Percentiles rank a stretch among this genome's conserved stretches.
phyloP scores from a whole-genome alignment of 257 asterid genomes.

The Solanum medicagineum region DNA sequence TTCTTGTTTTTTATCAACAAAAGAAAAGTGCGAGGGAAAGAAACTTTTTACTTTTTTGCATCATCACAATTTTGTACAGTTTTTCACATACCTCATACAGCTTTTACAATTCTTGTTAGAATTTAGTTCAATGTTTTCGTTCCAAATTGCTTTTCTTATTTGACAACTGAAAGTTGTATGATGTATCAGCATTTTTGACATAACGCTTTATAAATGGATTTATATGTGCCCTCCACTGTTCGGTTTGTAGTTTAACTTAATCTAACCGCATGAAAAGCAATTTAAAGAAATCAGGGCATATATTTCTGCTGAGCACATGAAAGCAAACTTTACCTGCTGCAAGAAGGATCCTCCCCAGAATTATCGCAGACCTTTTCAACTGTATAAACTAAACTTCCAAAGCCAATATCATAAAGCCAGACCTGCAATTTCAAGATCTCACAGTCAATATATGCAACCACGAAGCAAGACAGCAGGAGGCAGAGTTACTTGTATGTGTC shows the following conservation, averaged over 20 bases:
- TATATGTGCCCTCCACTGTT: not conserved
- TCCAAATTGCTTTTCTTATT: not conserved
- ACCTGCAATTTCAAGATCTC: conserved; percentile 37
- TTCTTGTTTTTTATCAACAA: not conserved
- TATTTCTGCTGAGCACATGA: not conserved
- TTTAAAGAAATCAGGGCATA: not conserved
- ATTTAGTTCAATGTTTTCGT: not conserved
- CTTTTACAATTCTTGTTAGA: not conserved
- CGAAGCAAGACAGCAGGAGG: not conserved
- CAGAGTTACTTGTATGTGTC: not conserved
- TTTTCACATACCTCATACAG: not conserved
- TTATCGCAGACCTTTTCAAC: conserved; percentile 77
- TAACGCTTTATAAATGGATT: not conserved
- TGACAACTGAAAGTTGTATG: not conserved
- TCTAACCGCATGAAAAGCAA: not conserved
- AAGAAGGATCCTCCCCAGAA: conserved; percentile 95
- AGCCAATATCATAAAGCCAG: conserved; percentile 51
- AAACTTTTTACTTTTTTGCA: not conserved
- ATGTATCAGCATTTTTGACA: not conserved
- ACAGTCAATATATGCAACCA: not conserved
- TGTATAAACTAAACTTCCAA: conserved; percentile 44
- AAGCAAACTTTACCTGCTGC: conserved; percentile 67
- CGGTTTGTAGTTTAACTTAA: not conserved
- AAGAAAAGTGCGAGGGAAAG: not conserved
- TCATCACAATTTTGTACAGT: not conserved